Percentiles rank a stretch among this genome's conserved stretches.
phyloP scores from a whole-genome alignment of 1,284 basidiomycete genomes.

The Ustilago sp. region DNA sequence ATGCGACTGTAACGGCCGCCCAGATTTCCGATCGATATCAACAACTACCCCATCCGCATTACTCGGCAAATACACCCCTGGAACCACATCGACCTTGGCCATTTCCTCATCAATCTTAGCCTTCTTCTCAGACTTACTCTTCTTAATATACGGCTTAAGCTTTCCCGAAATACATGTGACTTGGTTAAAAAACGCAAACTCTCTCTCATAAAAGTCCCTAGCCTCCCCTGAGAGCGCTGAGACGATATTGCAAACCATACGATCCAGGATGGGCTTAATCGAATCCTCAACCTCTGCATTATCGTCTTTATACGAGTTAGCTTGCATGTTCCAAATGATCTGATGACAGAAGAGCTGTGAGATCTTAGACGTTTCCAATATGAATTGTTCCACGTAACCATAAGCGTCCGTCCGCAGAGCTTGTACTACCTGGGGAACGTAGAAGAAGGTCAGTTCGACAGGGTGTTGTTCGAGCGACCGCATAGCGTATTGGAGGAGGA shows the following conservation, averaged over 20 bases:
- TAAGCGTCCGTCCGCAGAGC: slow-evolving; percentile 83
- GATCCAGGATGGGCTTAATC: slow-evolving; percentile 93
- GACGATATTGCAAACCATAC: slow-evolving; percentile 85
- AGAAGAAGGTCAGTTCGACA: slow-evolving; percentile 96
- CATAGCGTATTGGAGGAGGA: slow-evolving; percentile 95
- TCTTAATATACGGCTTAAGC: slow-evolving; percentile 96
- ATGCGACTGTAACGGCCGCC: slow-evolving; percentile 93
- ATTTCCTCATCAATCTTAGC: slow-evolving; percentile 99
- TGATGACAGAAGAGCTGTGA: slow-evolving; percentile 99
- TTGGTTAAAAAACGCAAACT: slow-evolving; percentile 95
- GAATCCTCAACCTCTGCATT: slow-evolving; percentile 79
- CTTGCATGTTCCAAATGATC: slow-evolving; percentile 99
- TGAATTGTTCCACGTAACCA: slow-evolving; percentile 91
- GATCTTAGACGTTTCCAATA: slow-evolving; percentile 96
- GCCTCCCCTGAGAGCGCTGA: slow-evolving; percentile 89
- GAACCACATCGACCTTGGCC: slow-evolving; percentile 91
- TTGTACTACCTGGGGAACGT: slow-evolving; percentile 98
- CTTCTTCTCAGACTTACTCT: slow-evolving; percentile 97
- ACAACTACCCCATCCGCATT: slow-evolving; percentile 97
- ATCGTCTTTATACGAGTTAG: slow-evolving; percentile 95
- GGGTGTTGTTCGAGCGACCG: slow-evolving; percentile 94
- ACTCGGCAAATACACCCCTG: slow-evolving; percentile 95
- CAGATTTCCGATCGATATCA: slow-evolving; percentile 96
- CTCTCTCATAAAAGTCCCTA: slow-evolving; percentile 88
- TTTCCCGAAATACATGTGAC: slow-evolving; percentile 98